A percentile compares a stretch with the other conserved stretches of the same genome.
Conservation (phyloP, 2,329 filamentous ascomycete genomes). For the Penicillium brasilianum region DNA sequence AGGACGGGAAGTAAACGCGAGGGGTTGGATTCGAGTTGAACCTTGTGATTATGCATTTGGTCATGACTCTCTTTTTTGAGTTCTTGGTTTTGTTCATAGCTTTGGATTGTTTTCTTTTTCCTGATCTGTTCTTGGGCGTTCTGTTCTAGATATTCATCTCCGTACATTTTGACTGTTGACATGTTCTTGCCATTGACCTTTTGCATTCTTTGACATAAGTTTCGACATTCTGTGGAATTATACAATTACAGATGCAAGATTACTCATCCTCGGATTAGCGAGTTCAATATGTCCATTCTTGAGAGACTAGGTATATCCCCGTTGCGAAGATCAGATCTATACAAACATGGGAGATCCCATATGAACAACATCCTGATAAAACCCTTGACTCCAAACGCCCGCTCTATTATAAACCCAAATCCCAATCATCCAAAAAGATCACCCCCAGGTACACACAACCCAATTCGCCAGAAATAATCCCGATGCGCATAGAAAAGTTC, state of each 20-base stretch:
- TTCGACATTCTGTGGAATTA: not conserved
- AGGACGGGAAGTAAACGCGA: constrained; percentile 40
- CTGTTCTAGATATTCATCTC: not conserved
- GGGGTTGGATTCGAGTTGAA: not conserved
- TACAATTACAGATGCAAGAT: not conserved
- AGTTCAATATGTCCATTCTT: not conserved
- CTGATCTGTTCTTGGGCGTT: not conserved
- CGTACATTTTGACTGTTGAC: no score
- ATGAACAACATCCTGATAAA: not conserved
- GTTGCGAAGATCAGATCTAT: not conserved
- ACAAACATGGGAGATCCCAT: not conserved
- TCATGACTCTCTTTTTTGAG: constrained; percentile 4
- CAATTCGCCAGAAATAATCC: constrained; percentile 95
- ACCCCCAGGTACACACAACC: constrained; percentile 83
- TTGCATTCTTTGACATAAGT: not conserved
- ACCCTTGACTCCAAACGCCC: not conserved
- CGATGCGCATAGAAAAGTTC: constrained; percentile 90
- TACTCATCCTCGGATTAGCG: not conserved
- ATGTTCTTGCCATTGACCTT: not conserved
- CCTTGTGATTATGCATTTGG: constrained; percentile 14
- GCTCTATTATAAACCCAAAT: not conserved
- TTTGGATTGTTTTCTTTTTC: not conserved
- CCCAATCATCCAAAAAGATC: constrained; percentile 36
- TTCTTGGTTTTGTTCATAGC: constrained; percentile 5
- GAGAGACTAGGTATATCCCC: not conserved